Evolutionary conservation across 2,329 filamentous ascomycete species (phyloP).

Genomic region (Didymella pinodella): DNA sequence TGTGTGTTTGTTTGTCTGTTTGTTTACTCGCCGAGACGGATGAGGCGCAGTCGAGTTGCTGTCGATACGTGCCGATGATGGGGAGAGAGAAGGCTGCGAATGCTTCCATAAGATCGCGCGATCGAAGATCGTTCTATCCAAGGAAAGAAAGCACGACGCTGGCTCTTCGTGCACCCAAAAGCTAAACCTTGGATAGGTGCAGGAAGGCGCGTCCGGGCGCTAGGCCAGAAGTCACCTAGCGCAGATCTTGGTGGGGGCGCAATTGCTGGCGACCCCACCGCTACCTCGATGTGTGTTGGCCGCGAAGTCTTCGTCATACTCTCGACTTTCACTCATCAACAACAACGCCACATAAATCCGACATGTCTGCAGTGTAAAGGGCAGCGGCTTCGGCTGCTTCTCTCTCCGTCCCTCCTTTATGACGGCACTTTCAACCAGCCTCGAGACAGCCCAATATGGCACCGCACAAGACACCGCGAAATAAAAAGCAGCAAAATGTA

Average conservation of each 20-base stretch:
- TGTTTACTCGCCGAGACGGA: conserved; percentile 43
- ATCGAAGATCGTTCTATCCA: neutral
- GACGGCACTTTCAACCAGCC: conserved; percentile 45
- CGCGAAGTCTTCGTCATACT: conserved; percentile 33
- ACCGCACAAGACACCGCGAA: conserved; percentile 56
- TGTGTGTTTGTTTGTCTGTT: conserved; percentile 43
- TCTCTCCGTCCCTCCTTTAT: conserved; percentile 47
- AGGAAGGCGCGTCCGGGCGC: conserved; percentile 34
- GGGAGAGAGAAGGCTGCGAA: neutral
- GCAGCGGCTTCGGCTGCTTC: conserved; percentile 58
- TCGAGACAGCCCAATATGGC: conserved; percentile 55
- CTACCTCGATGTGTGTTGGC: conserved; percentile 37
- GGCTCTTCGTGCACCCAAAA: conserved; percentile 23
- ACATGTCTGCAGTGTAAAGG: conserved; percentile 54
- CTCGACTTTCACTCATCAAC: conserved; percentile 23
- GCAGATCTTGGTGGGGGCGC: conserved; percentile 32
- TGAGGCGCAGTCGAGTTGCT: conserved; percentile 17
- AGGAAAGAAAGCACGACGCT: conserved; percentile 13
- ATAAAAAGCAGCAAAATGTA: conserved; percentile 49
- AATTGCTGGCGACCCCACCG: conserved; percentile 33
- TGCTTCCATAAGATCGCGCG: conserved; percentile 16
- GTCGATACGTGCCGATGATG: conserved; percentile 2
- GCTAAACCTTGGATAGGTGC: conserved; percentile 15
- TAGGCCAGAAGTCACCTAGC: conserved; percentile 16
- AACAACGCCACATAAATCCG: conserved; percentile 25